Percentiles rank a stretch among this genome's conserved stretches.
These are phyloP conservation scores for Tremella yokohamensis DNA, from an alignment of 768 basidiomycete genomes.

Conservation along the genomic window DNA sequence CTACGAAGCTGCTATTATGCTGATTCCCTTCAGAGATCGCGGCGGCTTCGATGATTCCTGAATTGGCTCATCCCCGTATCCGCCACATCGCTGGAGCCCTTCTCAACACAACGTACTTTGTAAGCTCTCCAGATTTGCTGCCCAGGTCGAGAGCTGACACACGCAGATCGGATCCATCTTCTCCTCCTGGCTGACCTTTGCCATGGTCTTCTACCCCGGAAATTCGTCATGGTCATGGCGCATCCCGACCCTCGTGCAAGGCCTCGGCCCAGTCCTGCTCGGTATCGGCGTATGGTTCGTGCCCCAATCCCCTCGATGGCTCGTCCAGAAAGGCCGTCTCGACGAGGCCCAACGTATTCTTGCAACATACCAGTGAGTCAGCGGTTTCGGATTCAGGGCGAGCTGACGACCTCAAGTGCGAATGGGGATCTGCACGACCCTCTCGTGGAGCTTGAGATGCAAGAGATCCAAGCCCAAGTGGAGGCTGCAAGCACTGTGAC, in stretches of 20 bases:
- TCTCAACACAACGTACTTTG: slow-evolving; percentile 10
- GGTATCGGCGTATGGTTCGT: slow-evolving; percentile 36
- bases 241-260: slow-evolving; percentile 30
- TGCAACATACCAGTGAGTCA: slow-evolving; percentile 56
- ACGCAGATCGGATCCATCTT: slow-evolving; percentile 23
- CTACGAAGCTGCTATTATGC: too few species aligned
- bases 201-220: slow-evolving; percentile 26
- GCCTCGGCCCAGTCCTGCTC: slow-evolving; percentile 38
- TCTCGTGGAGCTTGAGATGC: slow-evolving; percentile 30
- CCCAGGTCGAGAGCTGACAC: too few species aligned
- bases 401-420: slow-evolving; percentile 27
- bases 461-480: slow-evolving; percentile 67
- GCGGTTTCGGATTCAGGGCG: slow-evolving; percentile 51
- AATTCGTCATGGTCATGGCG: slow-evolving; percentile 60
- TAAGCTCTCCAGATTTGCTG: background rate
- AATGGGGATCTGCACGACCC: slow-evolving; percentile 53
- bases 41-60: background rate
- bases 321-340: slow-evolving; percentile 10
- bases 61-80: slow-evolving; percentile 9
- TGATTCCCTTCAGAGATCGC: background rate
- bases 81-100: background rate
- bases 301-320: slow-evolving; percentile 42
- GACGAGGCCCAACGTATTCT: slow-evolving; percentile 51
- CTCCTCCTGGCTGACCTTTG: slow-evolving; percentile 27
- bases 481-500: slow-evolving; percentile 32